Evolutionary conservation across 176 grass and related monocot species (phyloP).

Genomic region (Pontederia crassipes): DNA sequence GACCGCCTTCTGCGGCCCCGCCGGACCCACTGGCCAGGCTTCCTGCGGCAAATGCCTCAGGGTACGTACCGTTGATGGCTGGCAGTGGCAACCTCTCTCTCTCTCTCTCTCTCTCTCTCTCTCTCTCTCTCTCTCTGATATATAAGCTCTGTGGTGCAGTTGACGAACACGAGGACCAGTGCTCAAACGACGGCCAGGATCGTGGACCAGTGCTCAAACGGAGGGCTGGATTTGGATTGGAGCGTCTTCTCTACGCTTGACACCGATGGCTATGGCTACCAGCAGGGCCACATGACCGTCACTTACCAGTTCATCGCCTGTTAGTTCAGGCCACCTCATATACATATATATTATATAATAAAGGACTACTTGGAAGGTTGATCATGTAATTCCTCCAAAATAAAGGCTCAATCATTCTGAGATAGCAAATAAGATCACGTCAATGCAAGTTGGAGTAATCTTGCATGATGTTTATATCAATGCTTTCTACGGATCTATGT

Average conservation of each 20-base stretch:
- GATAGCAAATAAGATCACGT: no score
- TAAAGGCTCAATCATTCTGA: no score
- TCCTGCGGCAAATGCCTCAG: constrained; percentile 42
- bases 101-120: no score
- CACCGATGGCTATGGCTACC: constrained; percentile 23
- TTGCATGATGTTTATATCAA: no score
- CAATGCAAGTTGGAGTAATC: no score
- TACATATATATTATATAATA: no score
- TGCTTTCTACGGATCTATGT: no score
- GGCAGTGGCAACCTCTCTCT: no score
- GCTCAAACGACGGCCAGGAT: constrained; percentile 31
- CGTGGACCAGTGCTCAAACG: constrained; percentile 62
- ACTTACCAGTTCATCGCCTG: constrained; percentile 44
- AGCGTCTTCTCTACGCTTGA: constrained; percentile 56
- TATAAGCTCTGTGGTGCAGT: constrained; percentile 1
- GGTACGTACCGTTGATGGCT: constrained; percentile 11
- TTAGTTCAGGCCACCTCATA: no score
- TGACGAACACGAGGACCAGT: constrained; percentile 37
- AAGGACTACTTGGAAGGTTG: no score
- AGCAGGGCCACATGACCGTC: constrained; percentile 35
- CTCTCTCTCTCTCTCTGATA: no score
- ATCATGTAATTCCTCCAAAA: no score
- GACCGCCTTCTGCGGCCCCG: constrained; percentile 79
- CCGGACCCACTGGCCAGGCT: constrained; percentile 21
- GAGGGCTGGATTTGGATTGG: constrained; percentile 53